Percentiles rank a stretch among this genome's conserved stretches.
Conservation (phyloP, 1,284 basidiomycete genomes). For the Apiotrichum sp. region DNA sequence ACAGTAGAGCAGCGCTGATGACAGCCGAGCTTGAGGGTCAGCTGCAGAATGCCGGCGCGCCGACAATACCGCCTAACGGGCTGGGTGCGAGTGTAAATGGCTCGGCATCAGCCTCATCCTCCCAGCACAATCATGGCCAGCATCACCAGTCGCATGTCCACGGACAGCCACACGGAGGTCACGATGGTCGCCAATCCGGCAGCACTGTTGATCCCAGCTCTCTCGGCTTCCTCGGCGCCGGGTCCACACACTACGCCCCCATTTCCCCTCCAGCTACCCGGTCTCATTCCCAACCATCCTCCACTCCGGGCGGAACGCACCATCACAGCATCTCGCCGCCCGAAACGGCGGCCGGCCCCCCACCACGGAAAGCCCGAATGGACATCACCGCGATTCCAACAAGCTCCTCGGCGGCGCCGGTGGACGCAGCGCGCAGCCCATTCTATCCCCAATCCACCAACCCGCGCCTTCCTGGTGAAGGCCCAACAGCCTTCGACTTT, state of each 20-base stretch:
- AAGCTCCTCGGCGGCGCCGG: neutral
- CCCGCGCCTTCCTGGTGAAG: constrained; percentile 13
- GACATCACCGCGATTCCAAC: neutral
- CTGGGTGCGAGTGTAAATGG: too few relatives aligned
- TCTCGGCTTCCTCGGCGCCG: neutral
- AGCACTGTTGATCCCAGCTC: neutral
- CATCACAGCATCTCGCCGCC: neutral
- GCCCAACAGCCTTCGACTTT: constrained; percentile 15
- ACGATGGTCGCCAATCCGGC: neutral
- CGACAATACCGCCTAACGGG: neutral
- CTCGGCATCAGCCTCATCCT: neutral
- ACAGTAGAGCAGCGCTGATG: too few relatives aligned
- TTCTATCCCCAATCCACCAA: constrained; percentile 16
- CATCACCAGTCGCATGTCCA: neutral
- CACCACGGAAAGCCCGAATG: neutral
- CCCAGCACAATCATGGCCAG: neutral
- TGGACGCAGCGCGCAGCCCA: neutral
- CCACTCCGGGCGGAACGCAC: too few relatives aligned
- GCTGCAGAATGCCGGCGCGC: constrained; percentile 5
- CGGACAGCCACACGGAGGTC: too few relatives aligned
- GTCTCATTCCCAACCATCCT: too few relatives aligned
- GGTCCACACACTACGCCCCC: too few relatives aligned
- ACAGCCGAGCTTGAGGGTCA: constrained; percentile 16
- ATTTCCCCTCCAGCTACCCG: neutral
- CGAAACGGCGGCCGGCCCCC: neutral